Conservation (phyloP, 371 early-diverging fungal genomes). For the Mucor irregularis region DNA sequence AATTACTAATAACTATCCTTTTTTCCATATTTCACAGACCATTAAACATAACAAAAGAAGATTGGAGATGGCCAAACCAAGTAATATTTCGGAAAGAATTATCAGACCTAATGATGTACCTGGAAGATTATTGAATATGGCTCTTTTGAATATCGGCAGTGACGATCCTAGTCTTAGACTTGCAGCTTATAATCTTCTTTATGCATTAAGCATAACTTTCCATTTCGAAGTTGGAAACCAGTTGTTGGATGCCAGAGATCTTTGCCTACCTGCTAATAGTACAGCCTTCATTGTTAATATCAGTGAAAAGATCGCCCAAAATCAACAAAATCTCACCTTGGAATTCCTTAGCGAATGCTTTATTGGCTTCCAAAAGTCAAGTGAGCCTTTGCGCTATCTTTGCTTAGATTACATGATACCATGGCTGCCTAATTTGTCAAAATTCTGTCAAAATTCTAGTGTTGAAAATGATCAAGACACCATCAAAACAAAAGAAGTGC, state of each 20-base stretch:
- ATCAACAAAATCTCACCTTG: conserved; percentile 79
- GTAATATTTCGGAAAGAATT: conserved; percentile 64
- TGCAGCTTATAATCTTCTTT: conserved; percentile 87
- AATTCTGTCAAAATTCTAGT: conserved; percentile 56
- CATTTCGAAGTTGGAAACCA: conserved; percentile 84
- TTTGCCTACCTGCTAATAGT: conserved; percentile 92
- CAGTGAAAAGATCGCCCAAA: conserved; percentile 77
- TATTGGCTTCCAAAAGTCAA: conserved; percentile 82
- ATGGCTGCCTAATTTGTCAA: conserved; percentile 82
- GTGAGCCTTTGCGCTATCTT: conserved; percentile 71
- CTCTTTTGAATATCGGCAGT: conserved; percentile 84
- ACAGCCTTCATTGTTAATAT: conserved; percentile 78
- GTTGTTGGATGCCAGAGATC: conserved; percentile 77
- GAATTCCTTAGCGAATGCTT: conserved; percentile 90
- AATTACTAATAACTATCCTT: background rate
- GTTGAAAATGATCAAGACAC: conserved; percentile 49
- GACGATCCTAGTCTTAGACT: conserved; percentile 79
- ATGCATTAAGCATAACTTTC: conserved; percentile 81
- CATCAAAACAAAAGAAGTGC: conserved; percentile 71
- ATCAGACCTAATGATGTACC: conserved; percentile 92
- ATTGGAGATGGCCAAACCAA: conserved; percentile 67
- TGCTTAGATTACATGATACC: conserved; percentile 91
- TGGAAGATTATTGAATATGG: conserved; percentile 90
- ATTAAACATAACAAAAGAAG: conserved; percentile 75
- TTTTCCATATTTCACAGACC: conserved; percentile 38